Base-by-base conservation (phyloP, 2,329 filamentous ascomycete genomes). In the Pseudonectria buxi region DNA sequence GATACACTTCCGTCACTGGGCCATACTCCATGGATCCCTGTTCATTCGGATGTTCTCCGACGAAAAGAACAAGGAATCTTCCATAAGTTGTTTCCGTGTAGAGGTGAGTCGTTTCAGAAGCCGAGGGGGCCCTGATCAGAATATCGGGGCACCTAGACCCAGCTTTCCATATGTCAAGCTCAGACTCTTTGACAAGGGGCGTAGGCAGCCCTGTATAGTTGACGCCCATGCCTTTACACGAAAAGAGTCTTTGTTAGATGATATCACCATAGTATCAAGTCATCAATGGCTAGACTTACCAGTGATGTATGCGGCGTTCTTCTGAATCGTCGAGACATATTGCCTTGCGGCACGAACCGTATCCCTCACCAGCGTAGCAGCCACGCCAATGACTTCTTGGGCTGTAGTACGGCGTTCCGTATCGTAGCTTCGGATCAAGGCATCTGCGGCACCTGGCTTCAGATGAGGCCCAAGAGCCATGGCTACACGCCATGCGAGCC, bases 401-500 rank as follows among this genome's bases (percentile, higher is more conserved):
- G 68, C 68, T 0, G 64, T 67, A 4, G 56, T 52, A 24, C 65
- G 55, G 9, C 67, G 56, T 44, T 71, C 68, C 0, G 55, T 51
- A 32, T 70, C 65, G 39, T 71, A 71, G 36, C 63, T 69, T 11
- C 50, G 43, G 3, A 71, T 45, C 4, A 69, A 43, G 3, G 48
- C 53, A 1, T 46, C 33, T 1, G 37, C 51, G 2, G 43, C 48
- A 3, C 35, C 49, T 2, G 42, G 35, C 13, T 39, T 36, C 14
- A 61, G 41, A 7, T 33, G 33, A 3, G 51, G 39, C 6, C 47
- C 55, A 7, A 57, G 25, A 1, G 54, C 53, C 2, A 44, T 33
- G 6, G 50, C 62, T 0, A 76, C 47, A 25, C 75, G 73, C 72
- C 74, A 78, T 7, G 64, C 65, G 1, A 78, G 49, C 28, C 69